Evolutionary conservation across 768 basidiomycete species (phyloP).

Genomic region (Pisolithus sp.): DNA sequence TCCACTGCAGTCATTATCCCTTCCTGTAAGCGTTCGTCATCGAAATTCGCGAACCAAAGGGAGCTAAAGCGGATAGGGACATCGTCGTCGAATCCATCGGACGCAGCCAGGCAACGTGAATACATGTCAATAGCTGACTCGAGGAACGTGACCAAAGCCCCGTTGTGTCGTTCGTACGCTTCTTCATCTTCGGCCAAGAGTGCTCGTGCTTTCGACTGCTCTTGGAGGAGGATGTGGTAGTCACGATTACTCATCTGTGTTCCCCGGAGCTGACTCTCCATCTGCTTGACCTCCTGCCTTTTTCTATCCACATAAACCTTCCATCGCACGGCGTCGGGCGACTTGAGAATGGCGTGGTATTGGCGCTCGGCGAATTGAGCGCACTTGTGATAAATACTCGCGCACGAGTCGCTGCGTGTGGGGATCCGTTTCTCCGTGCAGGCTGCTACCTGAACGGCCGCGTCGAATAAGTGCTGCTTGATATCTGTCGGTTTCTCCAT

Average conservation of each 20-base stretch:
- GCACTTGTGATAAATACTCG: conserved; percentile 69
- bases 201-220: conserved; percentile 37
- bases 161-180: conserved; percentile 34
- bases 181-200: conserved; percentile 50
- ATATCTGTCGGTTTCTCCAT: conserved; percentile 74
- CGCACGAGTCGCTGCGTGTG: conserved; percentile 29
- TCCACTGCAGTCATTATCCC: conserved; percentile 41
- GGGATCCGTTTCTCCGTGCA: conserved; percentile 17
- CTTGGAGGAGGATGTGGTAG: conserved; percentile 28
- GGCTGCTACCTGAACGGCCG: conserved; percentile 40
- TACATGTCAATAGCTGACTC: conserved; percentile 80
- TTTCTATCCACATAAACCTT: conserved; percentile 72
- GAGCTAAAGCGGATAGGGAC: conserved; percentile 78
- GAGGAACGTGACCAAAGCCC: conserved; percentile 56
- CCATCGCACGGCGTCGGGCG: conserved; percentile 63
- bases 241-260: conserved; percentile 14
- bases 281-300: conserved; percentile 55
- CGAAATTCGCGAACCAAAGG: conserved; percentile 88
- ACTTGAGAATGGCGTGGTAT: conserved; percentile 62
- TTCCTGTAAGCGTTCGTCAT: conserved; percentile 43
- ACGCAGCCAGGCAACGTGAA: conserved; percentile 62
- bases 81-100: conserved; percentile 71
- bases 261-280: conserved; percentile 32
- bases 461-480: conserved; percentile 59
- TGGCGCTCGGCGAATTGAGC: conserved; percentile 89